Evolutionary conservation across 345 rosid genomes (phyloP).

Genomic region (Excoecaria agallocha): DNA sequence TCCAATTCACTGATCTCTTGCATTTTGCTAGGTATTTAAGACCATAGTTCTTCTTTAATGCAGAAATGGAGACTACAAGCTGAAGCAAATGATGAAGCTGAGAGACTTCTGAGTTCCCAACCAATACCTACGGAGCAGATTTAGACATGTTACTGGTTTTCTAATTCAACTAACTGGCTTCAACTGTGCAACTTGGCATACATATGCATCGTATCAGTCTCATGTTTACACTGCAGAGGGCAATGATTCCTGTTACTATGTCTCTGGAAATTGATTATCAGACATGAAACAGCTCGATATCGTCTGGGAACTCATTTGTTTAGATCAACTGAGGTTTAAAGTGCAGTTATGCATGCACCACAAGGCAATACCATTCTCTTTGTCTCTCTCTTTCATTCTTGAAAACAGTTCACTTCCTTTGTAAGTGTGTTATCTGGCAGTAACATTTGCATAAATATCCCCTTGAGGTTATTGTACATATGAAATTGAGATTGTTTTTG

Average conservation of each 20-base stretch:
- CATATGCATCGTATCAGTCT: not conserved
- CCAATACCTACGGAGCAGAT: slow-evolving; percentile 33
- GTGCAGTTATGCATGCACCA: not conserved
- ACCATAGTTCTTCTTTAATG: not conserved
- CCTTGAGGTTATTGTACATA: not conserved
- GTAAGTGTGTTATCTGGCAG: not conserved
- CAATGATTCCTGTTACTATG: not conserved
- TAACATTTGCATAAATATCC: not conserved
- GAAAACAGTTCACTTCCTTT: not conserved
- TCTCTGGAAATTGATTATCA: not conserved
- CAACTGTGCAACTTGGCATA: not conserved
- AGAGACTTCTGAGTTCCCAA: slow-evolving; percentile 78
- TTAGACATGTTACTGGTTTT: slow-evolving; percentile 16
- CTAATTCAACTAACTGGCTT: not conserved
- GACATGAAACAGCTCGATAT: not conserved
- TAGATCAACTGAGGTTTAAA: not conserved
- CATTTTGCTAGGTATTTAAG: not conserved
- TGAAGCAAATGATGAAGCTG: slow-evolving; percentile 94
- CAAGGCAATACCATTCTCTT: not conserved
- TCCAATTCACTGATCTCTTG: not conserved
- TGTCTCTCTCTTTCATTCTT: not conserved
- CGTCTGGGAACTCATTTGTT: not conserved
- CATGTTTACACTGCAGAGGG: not conserved
- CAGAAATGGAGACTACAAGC: slow-evolving; percentile 93
- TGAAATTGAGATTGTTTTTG: slow-evolving; percentile 4